Percentiles rank a stretch among this genome's conserved stretches.
Evolutionary conservation across 176 grass and related monocot genomes (phyloP).

Genomic region (Paspalum vaginatum): DNA sequence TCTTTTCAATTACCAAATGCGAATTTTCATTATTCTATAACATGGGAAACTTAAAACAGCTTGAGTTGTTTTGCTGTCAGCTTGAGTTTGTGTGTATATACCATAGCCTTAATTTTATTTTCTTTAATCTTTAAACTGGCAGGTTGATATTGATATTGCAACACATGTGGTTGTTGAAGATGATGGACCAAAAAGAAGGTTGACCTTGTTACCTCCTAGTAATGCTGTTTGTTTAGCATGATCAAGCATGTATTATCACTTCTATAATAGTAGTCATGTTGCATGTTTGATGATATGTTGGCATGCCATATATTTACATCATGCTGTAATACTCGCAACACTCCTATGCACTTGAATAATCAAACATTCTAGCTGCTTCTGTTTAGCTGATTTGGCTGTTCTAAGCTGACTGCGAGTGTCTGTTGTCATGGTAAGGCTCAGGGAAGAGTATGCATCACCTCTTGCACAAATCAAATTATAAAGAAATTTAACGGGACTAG

Average conservation of each 20-base stretch:
- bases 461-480: background rate
- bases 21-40: constrained; percentile 9
- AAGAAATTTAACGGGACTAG: background rate
- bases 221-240: constrained; percentile 26
- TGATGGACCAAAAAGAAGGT: constrained; percentile 96
- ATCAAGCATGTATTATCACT: constrained; percentile 1
- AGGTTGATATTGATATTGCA: constrained; percentile 84
- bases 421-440: background rate
- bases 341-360: background rate
- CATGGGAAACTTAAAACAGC: background rate
- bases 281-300: constrained; percentile 28
- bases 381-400: no score
- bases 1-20: background rate
- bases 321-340: background rate
- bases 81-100: background rate
- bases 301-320: background rate
- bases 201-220: constrained; percentile 27
- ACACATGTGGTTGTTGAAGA: constrained; percentile 82
- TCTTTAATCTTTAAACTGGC: constrained; percentile 44
- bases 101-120: background rate
- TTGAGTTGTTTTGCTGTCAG: constrained; percentile 3
- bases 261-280: background rate
- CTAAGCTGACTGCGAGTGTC: no score
- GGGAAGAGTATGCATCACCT: background rate
- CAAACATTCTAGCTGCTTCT: background rate